Conservation (phyloP, 306 rosid species). For the Prunus davidiana region DNA sequence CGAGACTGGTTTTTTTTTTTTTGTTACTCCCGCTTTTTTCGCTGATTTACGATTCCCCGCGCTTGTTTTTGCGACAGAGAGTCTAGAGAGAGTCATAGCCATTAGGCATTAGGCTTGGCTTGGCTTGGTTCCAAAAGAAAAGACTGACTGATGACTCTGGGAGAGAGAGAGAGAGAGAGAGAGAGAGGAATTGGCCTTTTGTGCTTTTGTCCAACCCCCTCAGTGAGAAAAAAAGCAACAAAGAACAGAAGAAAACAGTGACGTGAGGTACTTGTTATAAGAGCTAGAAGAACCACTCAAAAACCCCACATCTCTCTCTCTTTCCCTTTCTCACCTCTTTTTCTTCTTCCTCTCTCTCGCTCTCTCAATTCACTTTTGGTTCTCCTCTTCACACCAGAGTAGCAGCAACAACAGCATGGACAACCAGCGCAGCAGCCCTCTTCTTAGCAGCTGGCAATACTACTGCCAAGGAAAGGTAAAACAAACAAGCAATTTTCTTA, state of each 20-base stretch:
- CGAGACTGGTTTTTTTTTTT: constrained; percentile 16
- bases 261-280: constrained; percentile 42
- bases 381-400: not conserved
- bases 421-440: constrained; percentile 49
- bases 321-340: constrained; percentile 6
- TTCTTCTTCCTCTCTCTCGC: not conserved
- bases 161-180: constrained; percentile 14
- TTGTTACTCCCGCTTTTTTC: constrained; percentile 42
- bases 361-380: constrained; percentile 11
- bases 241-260: constrained; percentile 32
- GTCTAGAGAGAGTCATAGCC: not conserved
- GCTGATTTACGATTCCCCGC: constrained; percentile 38
- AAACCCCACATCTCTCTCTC: constrained; percentile 28
- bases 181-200: constrained; percentile 35
- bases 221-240: constrained; percentile 21
- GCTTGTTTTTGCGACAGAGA: constrained; percentile 6
- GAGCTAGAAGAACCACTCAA: constrained; percentile 28
- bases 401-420: constrained; percentile 46
- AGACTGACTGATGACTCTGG: not conserved
- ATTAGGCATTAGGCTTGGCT: constrained; percentile 6
- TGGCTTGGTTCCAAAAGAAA: too few relatives aligned
- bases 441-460: constrained; percentile 53
- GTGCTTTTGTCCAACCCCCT: constrained; percentile 42
- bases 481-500: not conserved
- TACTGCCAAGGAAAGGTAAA: constrained; percentile 73